A percentile compares a stretch with the other conserved stretches of the same genome.
Evolutionary conservation across 2,329 filamentous ascomycete genomes (phyloP).

Genomic region (Ceratocystis smalleyi): DNA sequence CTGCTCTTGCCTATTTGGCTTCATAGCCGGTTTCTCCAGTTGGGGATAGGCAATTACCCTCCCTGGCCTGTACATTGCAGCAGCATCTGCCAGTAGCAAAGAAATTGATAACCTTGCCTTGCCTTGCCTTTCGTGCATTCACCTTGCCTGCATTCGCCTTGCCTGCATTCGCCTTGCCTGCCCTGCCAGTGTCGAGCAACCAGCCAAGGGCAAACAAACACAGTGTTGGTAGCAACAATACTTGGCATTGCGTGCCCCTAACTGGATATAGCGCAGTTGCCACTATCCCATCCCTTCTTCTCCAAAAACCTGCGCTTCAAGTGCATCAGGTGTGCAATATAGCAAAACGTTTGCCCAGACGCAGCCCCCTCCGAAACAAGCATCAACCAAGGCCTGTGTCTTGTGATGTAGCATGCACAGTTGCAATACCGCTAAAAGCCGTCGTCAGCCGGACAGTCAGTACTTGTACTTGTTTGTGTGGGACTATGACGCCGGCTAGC

Average conservation of each 20-base stretch:
- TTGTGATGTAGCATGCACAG: background rate
- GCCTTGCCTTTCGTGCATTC: too few relatives aligned
- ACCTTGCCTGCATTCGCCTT: background rate
- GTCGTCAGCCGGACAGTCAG: constrained; percentile 26
- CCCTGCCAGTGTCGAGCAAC: background rate
- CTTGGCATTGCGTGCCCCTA: background rate
- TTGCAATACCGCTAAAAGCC: constrained; percentile 29
- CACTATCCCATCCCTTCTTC: background rate
- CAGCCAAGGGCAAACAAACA: background rate
- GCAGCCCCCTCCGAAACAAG: background rate
- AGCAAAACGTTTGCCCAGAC: background rate
- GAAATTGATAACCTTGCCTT: background rate
- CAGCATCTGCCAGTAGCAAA: too few relatives aligned
- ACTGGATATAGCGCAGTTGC: too few relatives aligned
- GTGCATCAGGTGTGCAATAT: background rate
- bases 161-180: background rate
- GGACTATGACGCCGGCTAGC: too few relatives aligned
- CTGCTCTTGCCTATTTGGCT: too few relatives aligned
- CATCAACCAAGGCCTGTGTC: background rate
- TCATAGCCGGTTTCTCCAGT: too few relatives aligned
- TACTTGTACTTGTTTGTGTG: background rate
- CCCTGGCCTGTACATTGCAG: too few relatives aligned
- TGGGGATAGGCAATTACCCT: too few relatives aligned
- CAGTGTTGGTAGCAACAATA: background rate
- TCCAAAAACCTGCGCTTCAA: background rate